phyloP scores from a whole-genome alignment of 805 yeast species.

The Kodamaea jinghongensis region DNA sequence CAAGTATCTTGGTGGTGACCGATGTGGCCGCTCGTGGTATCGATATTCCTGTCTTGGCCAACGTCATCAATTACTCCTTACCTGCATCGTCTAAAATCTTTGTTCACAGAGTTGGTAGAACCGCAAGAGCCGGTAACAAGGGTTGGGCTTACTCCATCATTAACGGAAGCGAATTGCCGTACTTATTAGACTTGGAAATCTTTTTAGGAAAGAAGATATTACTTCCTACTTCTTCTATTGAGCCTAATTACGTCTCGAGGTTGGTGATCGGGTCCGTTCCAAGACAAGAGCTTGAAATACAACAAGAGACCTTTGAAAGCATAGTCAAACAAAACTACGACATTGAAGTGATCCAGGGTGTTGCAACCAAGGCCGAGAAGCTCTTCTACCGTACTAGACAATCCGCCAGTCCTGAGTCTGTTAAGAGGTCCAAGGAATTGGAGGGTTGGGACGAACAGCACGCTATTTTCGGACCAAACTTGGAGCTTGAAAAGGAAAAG shows the following conservation, averaged over 20 bases:
- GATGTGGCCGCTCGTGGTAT: slow-evolving; percentile 99
- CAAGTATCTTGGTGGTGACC: slow-evolving; percentile 89
- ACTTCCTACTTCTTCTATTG: slow-evolving; percentile 56
- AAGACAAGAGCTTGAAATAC: slow-evolving; percentile 62
- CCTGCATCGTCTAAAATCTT: slow-evolving; percentile 93
- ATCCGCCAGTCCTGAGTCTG: slow-evolving; percentile 83
- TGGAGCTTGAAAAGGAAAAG: slow-evolving; percentile 67
- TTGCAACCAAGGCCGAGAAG: slow-evolving; percentile 84
- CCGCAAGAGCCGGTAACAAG: slow-evolving; percentile 97
- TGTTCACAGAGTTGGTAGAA: slow-evolving; percentile 97
- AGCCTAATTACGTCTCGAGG: slow-evolving; percentile 72
- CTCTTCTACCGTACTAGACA: slow-evolving; percentile 81
- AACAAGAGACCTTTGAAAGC: slow-evolving; percentile 68
- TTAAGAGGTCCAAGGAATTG: slow-evolving; percentile 80
- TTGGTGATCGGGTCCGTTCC: slow-evolving; percentile 85
- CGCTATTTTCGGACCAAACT: slow-evolving; percentile 70
- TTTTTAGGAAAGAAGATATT: slow-evolving; percentile 82
- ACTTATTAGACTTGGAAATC: slow-evolving; percentile 82
- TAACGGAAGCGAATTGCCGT: slow-evolving; percentile 83
- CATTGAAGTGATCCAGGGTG: slow-evolving; percentile 58
- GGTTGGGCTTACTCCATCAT: slow-evolving; percentile 98
- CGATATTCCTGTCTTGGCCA: slow-evolving; percentile 94
- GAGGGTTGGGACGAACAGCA: slow-evolving; percentile 89
- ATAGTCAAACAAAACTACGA: slow-evolving; percentile 66
- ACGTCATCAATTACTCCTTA: slow-evolving; percentile 86